Evolutionary conservation across 352 stramenopile species (phyloP), one percentile per base, ranked within the genome.

Genomic region (Detonula confervacea): DNA sequence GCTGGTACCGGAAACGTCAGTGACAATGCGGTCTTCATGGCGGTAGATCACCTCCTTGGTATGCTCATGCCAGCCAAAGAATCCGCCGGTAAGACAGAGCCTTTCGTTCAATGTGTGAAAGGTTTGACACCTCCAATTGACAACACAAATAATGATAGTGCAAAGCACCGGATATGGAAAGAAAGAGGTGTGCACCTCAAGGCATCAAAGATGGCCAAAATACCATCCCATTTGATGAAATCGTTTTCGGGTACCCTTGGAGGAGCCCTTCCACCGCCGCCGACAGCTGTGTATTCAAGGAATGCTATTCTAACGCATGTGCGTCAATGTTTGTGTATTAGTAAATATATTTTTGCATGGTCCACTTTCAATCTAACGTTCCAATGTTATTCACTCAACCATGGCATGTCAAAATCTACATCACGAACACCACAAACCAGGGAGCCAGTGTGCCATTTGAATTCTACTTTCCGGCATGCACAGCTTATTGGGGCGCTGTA

Each of bases 281-380:
- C 60, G 56, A 68, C 60, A 54, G 46, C 46, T 29, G 25, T 68
- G 16, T 68, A 68, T 16, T 39, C 42, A 11, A 46, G 11, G 7
- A 56, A 68, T 68, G 60, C 60, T 27, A 22, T 68, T 39, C 46
- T 68, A 25, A 37, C 30, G n/a, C n/a, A n/a, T n/a, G n/a, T n/a
- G n/a, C n/a, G n/a, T n/a, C n/a, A n/a, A n/a, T n/a, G n/a, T n/a
- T n/a, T n/a, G n/a, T n/a, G n/a, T n/a, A n/a, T n/a, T n/a, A n/a
- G n/a, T n/a, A n/a, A n/a, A n/a, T n/a, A n/a, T n/a, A n/a, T n/a
- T n/a, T n/a, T n/a, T n/a, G n/a, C n/a, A n/a, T n/a, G n/a, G n/a
- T n/a, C n/a, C n/a, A n/a, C n/a, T n/a, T n/a, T n/a, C n/a, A n/a
- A n/a, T n/a, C n/a, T n/a, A n/a, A n/a, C n/a, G n/a, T n/a, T n/a